These are phyloP conservation scores for Diplosphaera chodatii DNA, from an alignment of 139 green algal species.

Conservation along the genomic window DNA sequence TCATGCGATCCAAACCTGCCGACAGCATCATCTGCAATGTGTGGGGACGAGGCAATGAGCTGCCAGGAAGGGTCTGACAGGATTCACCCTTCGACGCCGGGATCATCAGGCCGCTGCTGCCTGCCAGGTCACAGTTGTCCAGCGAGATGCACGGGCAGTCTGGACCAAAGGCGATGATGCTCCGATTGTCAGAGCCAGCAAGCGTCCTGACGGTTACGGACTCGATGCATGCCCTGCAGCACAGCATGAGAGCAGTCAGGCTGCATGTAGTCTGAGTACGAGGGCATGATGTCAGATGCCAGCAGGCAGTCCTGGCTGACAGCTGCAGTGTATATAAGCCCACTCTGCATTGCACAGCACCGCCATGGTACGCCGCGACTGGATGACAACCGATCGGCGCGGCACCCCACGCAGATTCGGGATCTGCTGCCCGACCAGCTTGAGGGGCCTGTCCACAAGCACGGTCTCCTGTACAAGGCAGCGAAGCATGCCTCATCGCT, in stretches of 20 bases:
- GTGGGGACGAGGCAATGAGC: too few relatives aligned
- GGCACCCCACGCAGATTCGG: background rate
- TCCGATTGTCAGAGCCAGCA: background rate
- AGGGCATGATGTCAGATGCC: too few relatives aligned
- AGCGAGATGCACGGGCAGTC: conserved; percentile 3
- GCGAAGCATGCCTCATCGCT: too few relatives aligned
- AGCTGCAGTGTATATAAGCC: too few relatives aligned
- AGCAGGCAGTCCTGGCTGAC: too few relatives aligned
- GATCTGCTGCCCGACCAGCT: background rate
- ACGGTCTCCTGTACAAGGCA: conserved; percentile 6
- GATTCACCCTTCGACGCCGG: background rate
- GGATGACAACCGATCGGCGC: conserved; percentile 1
- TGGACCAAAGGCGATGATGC: conserved; percentile 8
- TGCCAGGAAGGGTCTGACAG: background rate
- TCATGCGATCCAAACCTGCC: too few relatives aligned
- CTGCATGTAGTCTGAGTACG: too few relatives aligned
- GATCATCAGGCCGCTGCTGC: conserved; percentile 4
- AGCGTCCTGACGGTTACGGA: background rate
- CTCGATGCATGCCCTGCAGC: conserved; percentile 3
- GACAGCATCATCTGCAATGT: too few relatives aligned
- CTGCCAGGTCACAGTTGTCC: conserved; percentile 7
- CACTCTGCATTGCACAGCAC: conserved; percentile 6
- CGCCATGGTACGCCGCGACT: background rate
- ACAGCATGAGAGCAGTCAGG: too few relatives aligned
- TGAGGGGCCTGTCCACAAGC: conserved; percentile 4